These are phyloP conservation scores for Vitis amurensis DNA, from an alignment of 164 flowering plant genomes.

Conservation along the genomic window DNA sequence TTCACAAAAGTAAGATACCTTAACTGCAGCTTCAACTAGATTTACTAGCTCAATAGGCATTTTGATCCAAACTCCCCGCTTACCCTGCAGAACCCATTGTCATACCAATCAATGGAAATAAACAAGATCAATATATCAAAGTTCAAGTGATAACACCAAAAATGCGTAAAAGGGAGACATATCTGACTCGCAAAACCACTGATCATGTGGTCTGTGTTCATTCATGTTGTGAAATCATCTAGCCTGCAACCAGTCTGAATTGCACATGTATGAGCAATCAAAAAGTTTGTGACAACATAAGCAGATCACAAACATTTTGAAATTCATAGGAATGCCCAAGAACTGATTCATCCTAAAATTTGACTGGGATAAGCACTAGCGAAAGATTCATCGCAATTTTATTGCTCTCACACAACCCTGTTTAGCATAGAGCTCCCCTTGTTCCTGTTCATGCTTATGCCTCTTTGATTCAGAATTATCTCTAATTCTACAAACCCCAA, in stretches of 20 bases:
- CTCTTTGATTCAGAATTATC: too few species aligned
- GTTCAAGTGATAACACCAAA: not conserved
- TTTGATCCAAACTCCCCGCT: slow-evolving; percentile 61
- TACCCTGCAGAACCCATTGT: slow-evolving; percentile 33
- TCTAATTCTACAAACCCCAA: too few species aligned
- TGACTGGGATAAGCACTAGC: too few species aligned
- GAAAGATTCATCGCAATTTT: too few species aligned
- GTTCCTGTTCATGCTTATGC: too few species aligned
- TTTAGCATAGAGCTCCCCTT: too few species aligned
- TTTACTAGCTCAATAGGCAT: slow-evolving; percentile 43
- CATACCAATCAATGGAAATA: not conserved
- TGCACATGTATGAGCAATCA: not conserved
- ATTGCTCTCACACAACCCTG: too few species aligned
- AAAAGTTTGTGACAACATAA: not conserved
- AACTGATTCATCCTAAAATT: not conserved
- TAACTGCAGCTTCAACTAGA: slow-evolving; percentile 55
- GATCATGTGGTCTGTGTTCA: not conserved
- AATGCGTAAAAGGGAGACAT: not conserved
- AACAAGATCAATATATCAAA: not conserved
- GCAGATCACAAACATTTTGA: not conserved
- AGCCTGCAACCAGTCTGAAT: not conserved
- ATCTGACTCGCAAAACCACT: not conserved
- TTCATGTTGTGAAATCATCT: not conserved
- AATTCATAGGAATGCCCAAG: not conserved
- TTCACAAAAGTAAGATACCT: slow-evolving; percentile 26